Conservation (phyloP, 1,139 yeast species). For the Yamadazyma aaseri region DNA sequence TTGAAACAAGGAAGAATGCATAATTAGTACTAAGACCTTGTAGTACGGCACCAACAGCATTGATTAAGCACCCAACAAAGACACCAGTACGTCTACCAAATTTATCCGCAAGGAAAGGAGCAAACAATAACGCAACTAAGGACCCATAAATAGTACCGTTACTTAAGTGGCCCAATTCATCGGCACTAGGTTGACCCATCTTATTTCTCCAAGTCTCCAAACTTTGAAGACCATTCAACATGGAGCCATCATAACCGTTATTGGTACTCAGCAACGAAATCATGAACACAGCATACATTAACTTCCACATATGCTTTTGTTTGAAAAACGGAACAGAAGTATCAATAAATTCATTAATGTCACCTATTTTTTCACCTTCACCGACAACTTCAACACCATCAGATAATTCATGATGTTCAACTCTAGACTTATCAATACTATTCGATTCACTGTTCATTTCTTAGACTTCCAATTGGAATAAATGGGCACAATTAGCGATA, state of each 20-base stretch:
- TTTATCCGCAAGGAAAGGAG: slow-evolving; percentile 22
- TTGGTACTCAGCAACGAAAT: slow-evolving; percentile 45
- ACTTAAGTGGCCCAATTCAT: slow-evolving; percentile 42
- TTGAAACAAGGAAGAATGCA: slow-evolving; percentile 5
- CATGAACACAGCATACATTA: slow-evolving; percentile 35
- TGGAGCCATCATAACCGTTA: slow-evolving; percentile 51
- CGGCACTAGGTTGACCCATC: slow-evolving; percentile 38
- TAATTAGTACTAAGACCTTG: slow-evolving; percentile 29
- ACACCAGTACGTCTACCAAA: slow-evolving; percentile 35
- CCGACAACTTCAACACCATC: no score
- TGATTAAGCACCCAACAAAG: slow-evolving; percentile 23
- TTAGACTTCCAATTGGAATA: no score
- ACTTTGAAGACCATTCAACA: slow-evolving; percentile 51
- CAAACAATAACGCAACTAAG: slow-evolving; percentile 18
- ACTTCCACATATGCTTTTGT: slow-evolving; percentile 31
- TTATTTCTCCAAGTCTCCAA: slow-evolving; percentile 30
- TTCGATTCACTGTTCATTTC: no score
- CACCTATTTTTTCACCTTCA: no score
- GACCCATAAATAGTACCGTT: slow-evolving; percentile 29
- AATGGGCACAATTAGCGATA: no score
- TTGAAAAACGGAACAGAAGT: no score
- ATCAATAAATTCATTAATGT: no score
- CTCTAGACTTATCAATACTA: no score
- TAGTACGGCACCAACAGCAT: slow-evolving; percentile 36
- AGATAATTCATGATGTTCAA: no score